Percentiles rank a stretch among this genome's conserved stretches.
These are phyloP conservation scores for Alternaria hordeiaustralica DNA, from an alignment of 2,329 filamentous ascomycete genomes.

Conservation along the genomic window DNA sequence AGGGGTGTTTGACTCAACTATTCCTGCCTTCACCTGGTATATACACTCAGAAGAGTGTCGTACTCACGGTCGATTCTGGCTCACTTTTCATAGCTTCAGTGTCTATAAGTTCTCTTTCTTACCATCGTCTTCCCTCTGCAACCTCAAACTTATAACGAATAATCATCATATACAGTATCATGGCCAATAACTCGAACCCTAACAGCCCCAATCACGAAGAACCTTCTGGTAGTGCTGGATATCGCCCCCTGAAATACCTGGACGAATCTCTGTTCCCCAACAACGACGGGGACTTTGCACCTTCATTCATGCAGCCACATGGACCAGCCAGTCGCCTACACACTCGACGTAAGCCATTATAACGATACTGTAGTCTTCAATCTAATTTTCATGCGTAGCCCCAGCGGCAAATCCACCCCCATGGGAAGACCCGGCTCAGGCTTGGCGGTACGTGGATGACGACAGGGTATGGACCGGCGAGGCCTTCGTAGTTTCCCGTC, in stretches of 20 bases:
- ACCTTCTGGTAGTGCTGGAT: not conserved
- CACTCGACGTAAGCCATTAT: not conserved
- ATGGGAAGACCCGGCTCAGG: not conserved
- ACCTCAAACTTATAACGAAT: not conserved
- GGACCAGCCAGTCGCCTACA: not conserved
- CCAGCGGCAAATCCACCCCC: not conserved
- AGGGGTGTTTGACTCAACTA: not conserved
- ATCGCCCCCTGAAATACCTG: not conserved
- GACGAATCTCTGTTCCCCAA: slow-evolving; percentile 3
- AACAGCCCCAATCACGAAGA: not conserved
- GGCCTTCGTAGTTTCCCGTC: not conserved
- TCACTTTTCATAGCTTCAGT: not conserved
- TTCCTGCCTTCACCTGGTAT: not conserved
- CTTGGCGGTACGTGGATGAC: not conserved
- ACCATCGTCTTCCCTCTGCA: not conserved
- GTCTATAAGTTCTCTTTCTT: not conserved
- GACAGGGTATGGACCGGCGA: slow-evolving; percentile 4
- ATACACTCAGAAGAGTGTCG: not conserved
- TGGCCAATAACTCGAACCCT: not conserved
- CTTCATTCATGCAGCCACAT: slow-evolving; percentile 2
- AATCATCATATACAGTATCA: not conserved
- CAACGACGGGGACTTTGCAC: slow-evolving; percentile 4
- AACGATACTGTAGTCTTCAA: not conserved
- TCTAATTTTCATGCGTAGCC: not conserved
- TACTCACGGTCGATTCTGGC: not conserved